A percentile compares a stretch with the other conserved stretches of the same genome.
phyloP scores from a whole-genome alignment of 352 stramenopile species.

The Phytophthora lateralis region DNA sequence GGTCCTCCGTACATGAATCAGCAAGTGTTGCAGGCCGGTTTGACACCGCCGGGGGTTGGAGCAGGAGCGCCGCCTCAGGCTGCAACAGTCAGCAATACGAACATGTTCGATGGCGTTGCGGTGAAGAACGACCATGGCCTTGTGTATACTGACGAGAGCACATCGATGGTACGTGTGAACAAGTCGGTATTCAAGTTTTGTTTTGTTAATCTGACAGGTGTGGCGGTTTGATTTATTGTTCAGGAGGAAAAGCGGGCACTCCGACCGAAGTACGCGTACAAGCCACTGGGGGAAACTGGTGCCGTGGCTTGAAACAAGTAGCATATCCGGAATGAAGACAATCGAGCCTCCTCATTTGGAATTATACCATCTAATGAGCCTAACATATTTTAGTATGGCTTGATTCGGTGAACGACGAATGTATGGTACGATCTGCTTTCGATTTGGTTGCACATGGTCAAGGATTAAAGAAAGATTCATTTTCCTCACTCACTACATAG shows the following conservation, averaged over 20 bases:
- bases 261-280: constrained; percentile 80
- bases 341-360: constrained; percentile 3
- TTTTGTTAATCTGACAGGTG: not conserved
- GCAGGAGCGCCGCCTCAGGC: constrained; percentile 1
- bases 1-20: constrained; percentile 36
- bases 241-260: constrained; percentile 85
- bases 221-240: not conserved
- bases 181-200: not conserved
- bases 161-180: constrained; percentile 56
- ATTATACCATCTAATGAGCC: constrained; percentile 3
- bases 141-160: constrained; percentile 58
- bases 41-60: constrained; percentile 7
- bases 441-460: constrained; percentile 21
- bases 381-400: not conserved
- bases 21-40: constrained; percentile 11
- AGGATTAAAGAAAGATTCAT: constrained; percentile 45
- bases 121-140: constrained; percentile 51
- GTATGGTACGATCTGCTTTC: constrained; percentile 41
- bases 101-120: constrained; percentile 35
- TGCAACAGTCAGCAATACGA: constrained; percentile 32
- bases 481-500: constrained; percentile 32
- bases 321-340: constrained; percentile 1
- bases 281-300: constrained; percentile 30
- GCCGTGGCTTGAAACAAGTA: constrained; percentile 23
- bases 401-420: constrained; percentile 6